Base-by-base conservation (phyloP, 2,329 filamentous ascomycete genomes). In the Chaetomium sp. region DNA sequence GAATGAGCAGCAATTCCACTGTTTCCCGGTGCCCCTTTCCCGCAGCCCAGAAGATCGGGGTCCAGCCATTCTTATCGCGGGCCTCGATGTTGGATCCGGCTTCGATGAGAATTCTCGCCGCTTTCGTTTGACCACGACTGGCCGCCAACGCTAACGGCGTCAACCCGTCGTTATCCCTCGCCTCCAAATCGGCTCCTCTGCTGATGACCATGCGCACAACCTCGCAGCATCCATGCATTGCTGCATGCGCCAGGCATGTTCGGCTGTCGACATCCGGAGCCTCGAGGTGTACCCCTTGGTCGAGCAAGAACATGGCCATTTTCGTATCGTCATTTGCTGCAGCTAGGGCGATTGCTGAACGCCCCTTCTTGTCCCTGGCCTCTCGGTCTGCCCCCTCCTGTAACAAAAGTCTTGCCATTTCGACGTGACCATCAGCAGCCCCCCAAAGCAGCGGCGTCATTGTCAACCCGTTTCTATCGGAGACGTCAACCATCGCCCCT, bases 1-100 rank as follows among this genome's bases (percentile, higher is more conserved):
- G 42, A 47, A 6, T 47, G 42, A 47, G 42, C 42, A 47, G 42
- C 42, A 47, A 47, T 47, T 47, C 42, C 42, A 47, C 42, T 47
- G 42, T 47, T 47, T 47, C 42, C 42, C 8, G 42, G 42, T 47
- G 42, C 42, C 42, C 42, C 42, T 47, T 47, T 47, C 42, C 42
- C 42, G 21, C 42, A 47, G 42, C 42, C 42, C 42, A 47, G 13
- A 47, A 47, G 42, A 47, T 47, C 42, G 42, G 42, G 16, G 42
- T 47, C 42, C 42, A 47, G 42, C 42, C 13, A 19, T 19, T 47
- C 13, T 21, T 47, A 19, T 47, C 42, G 13, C 16, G 42, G 42
- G 42, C 42, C 42, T 47, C 42, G 21, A 47, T 47, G 13, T 47
- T 47, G 42, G 42, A 47, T 19, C 16, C 21, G 42, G 42, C 42